Percentiles rank a stretch among this genome's conserved stretches.
phyloP scores from a whole-genome alignment of 2,329 filamentous ascomycete genomes.

The Arthrobotrys musiformis region DNA sequence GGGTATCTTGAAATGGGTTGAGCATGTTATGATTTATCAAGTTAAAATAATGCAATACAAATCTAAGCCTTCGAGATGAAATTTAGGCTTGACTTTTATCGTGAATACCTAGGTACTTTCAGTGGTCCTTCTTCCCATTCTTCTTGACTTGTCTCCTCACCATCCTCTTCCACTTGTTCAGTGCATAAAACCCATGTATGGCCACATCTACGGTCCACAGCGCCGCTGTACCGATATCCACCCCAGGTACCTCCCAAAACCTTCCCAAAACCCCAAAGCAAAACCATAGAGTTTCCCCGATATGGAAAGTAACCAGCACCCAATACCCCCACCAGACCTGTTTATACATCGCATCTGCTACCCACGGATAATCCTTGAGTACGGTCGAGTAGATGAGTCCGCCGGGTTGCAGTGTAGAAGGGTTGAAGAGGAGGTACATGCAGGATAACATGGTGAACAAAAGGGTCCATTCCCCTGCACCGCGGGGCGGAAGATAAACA shows the following conservation, averaged over 20 bases:
- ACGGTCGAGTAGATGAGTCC: conserved; percentile 33
- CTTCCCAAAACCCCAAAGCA: background rate
- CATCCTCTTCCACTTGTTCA: conserved; percentile 43
- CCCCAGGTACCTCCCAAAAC: conserved; percentile 39
- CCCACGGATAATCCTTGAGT: conserved; percentile 17
- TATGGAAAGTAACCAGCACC: conserved; percentile 20
- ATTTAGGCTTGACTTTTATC: too few relatives aligned
- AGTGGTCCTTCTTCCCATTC: conserved; percentile 49
- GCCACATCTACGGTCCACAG: conserved; percentile 30
- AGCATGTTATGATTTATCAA: background rate
- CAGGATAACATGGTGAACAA: background rate
- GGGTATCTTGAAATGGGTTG: background rate
- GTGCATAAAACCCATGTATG: conserved; percentile 22
- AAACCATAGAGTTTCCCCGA: conserved; percentile 28
- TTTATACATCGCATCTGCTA: conserved; percentile 33
- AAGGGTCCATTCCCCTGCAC: background rate
- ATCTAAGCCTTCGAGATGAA: background rate
- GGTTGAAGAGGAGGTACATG: conserved; percentile 37
- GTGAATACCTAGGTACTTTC: background rate
- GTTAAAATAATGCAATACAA: background rate
- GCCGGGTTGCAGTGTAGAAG: conserved; percentile 30
- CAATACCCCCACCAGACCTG: conserved; percentile 24
- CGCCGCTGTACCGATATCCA: conserved; percentile 12
- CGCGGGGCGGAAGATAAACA: conserved; percentile 27
- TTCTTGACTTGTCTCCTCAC: conserved; percentile 20